A percentile compares a stretch with the other conserved stretches of the same genome.
phyloP scores from a whole-genome alignment of 2,329 filamentous ascomycete genomes.

The Ilyonectria mors-panacis region DNA sequence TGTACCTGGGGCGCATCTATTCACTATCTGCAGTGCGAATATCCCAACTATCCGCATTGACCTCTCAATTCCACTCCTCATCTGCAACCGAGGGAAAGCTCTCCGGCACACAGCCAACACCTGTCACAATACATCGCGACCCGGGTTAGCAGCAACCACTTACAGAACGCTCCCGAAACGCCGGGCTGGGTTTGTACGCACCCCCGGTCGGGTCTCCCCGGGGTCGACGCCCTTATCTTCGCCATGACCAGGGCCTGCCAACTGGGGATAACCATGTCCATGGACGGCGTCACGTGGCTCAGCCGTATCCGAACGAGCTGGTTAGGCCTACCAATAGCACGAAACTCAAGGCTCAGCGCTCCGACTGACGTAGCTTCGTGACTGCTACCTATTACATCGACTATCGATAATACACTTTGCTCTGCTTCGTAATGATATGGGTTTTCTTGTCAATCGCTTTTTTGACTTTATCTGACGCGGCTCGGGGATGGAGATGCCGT shows the following conservation, averaged over 20 bases:
- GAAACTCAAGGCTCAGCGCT: neutral
- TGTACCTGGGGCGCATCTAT: neutral
- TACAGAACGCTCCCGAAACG: slow-evolving; percentile 30
- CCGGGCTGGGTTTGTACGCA: slow-evolving; percentile 29
- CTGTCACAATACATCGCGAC: neutral
- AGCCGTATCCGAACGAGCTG: neutral
- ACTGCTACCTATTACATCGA: neutral
- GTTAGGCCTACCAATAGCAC: neutral
- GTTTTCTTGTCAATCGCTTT: neutral
- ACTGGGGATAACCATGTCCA: slow-evolving; percentile 42
- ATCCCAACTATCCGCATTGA: neutral
- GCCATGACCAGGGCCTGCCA: slow-evolving; percentile 22
- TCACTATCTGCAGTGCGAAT: neutral
- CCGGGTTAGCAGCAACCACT: neutral
- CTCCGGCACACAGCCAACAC: slow-evolving; percentile 10
- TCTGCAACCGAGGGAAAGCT: neutral
- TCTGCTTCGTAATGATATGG: neutral
- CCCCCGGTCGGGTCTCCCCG: slow-evolving; percentile 9
- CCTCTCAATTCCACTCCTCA: neutral
- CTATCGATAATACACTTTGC: neutral
- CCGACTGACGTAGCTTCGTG: neutral
- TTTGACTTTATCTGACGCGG: slow-evolving; percentile 4
- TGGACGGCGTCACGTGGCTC: slow-evolving; percentile 28
- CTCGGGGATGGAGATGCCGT: slow-evolving; percentile 5
- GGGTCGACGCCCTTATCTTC: slow-evolving; percentile 35